Evolutionary conservation across 1,139 yeast species (phyloP), one percentile per base, ranked within the genome.

Genomic region (Hemisphaericaspora lyxosophila): DNA sequence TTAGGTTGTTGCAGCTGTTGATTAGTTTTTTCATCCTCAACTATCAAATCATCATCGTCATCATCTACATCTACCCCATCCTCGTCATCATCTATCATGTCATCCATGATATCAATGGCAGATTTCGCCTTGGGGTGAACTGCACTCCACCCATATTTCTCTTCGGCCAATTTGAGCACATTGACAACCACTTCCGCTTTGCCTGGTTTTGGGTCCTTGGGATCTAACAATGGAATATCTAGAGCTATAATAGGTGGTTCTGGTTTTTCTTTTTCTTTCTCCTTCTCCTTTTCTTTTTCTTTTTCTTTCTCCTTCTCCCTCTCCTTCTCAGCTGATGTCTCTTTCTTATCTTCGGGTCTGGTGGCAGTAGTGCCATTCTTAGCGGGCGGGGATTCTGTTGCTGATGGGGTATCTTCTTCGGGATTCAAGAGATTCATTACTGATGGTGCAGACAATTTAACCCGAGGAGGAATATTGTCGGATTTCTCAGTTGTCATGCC

Each of bases 121-220:
- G 80, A 68, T 41, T 73, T 73, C 2, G 84, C 82, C 49, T 77
- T 79, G 8, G 87, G 95, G 53, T 82, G 94, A 39, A 85, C 67
- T 3, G 73, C 75, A 16, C 80, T 78, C 77, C 83, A 84, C 2
- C 96, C 96, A 59, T 87, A 89, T 59, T 85, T 85, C 38, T 85
- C 90, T 54, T 89, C 96, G 3, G 95, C 85, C 41, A 88, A 62
- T 49, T 82, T 80, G 53, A 84, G 64, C 26, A 90, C 88, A 53
- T 90, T 92, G 46, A 89, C 75, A 1, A 85, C 80, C 2, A 85
- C 88, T 53, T 82, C 86, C 1, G 85, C 75, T 44, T 79, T 78
- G 13, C 85, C 87, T 7, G 83, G 81, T 36, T 73, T 64, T 25
- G 80, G 81, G 25, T 72, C 62, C 19, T 64, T 57, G 8, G 74